These are phyloP conservation scores for Colletotrichum sansevieriae DNA, from an alignment of 2,329 filamentous ascomycete genomes.

Conservation along the genomic window DNA sequence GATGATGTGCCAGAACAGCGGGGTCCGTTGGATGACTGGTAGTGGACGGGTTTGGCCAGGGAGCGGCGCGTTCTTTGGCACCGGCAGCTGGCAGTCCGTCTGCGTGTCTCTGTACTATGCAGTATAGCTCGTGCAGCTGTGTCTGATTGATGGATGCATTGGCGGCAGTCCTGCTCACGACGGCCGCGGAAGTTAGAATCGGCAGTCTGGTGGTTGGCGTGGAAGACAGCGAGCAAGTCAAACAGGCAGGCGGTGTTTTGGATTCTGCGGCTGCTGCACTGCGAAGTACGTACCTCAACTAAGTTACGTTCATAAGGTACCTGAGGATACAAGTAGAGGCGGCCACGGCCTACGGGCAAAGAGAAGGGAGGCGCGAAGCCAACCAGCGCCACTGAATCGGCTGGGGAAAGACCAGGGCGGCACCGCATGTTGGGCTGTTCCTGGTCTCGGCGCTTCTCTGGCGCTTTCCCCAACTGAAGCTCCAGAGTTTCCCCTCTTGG, in stretches of 20 bases:
- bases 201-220: conserved; percentile 7
- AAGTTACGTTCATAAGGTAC: no score
- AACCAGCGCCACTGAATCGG: conserved; percentile 19
- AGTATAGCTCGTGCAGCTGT: conserved; percentile 2
- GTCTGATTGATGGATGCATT: conserved; percentile 13
- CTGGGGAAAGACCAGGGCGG: conserved; percentile 22
- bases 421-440: conserved; percentile 1
- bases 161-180: neutral
- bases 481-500: conserved; percentile 19
- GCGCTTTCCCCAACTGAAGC: conserved; percentile 39
- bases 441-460: conserved; percentile 39
- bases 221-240: conserved; percentile 32
- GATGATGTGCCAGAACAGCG: neutral
- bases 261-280: neutral
- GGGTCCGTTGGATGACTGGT: neutral
- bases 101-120: conserved; percentile 14
- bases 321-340: no score
- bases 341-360: neutral
- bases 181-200: neutral
- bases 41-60: conserved; percentile 20
- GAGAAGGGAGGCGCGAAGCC: conserved; percentile 24
- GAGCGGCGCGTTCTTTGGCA: conserved; percentile 26
- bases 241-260: conserved; percentile 15
- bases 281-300: no score
- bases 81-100: neutral